Evolutionary conservation across 2,329 filamentous ascomycete genomes (phyloP).

Genomic region (Ophiocordyceps camponoti-leonardi): DNA sequence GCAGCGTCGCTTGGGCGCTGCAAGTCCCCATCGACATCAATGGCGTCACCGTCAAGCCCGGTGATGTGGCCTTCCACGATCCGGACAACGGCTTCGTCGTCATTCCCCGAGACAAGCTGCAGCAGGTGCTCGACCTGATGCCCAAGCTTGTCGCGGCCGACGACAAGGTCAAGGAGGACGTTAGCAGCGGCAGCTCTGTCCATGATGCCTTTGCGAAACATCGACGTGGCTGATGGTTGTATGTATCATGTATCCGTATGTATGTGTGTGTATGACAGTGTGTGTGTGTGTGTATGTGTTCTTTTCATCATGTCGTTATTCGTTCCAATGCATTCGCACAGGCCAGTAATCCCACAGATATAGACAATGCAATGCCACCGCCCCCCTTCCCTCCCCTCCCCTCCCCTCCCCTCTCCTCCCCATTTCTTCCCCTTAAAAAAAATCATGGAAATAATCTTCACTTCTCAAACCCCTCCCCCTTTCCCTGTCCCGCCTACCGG

Average conservation of each 20-base stretch:
- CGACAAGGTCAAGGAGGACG: conserved; percentile 44
- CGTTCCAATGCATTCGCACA: conserved; percentile 21
- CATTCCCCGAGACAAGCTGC: conserved; percentile 44
- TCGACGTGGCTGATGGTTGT: conserved; percentile 13
- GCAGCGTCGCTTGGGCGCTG: conserved; percentile 37
- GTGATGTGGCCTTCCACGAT: conserved; percentile 56
- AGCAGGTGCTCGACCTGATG: conserved; percentile 42
- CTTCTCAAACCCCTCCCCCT: no score
- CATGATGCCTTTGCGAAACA: conserved; percentile 49
- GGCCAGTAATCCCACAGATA: conserved; percentile 6
- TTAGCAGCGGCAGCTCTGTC: conserved; percentile 43
- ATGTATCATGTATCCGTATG: no score
- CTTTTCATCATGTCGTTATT: conserved; percentile 17
- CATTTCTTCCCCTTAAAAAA: no score
- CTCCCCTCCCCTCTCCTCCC: no score
- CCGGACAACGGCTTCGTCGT: conserved; percentile 51
- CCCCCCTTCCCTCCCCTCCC: no score
- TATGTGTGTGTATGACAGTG: no score
- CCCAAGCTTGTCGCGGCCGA: conserved; percentile 33
- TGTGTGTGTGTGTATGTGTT: background rate
- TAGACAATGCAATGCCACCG: conserved; percentile 10
- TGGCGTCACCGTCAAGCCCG: conserved; percentile 25
- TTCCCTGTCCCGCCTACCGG: conserved; percentile 1
- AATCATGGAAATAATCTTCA: no score
- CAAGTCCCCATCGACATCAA: conserved; percentile 26